phyloP scores from a whole-genome alignment of 306 rosid species.

The Aeschynomene evenia region DNA sequence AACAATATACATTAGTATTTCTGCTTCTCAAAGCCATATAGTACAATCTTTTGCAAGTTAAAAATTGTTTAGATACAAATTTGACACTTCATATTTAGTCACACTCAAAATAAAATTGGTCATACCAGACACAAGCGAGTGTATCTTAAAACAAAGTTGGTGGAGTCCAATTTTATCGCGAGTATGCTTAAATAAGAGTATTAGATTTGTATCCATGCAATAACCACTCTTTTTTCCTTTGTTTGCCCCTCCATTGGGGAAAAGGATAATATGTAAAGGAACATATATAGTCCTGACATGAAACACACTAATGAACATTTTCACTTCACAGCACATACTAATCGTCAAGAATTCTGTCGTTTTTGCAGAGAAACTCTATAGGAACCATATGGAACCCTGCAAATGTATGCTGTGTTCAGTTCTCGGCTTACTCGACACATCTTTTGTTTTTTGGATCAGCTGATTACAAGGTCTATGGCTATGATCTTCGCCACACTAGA shows the following conservation, averaged over 20 bases:
- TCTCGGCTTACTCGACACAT: constrained; percentile 70
- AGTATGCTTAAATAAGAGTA: background rate
- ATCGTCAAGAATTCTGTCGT: constrained; percentile 21
- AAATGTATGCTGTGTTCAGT: constrained; percentile 93
- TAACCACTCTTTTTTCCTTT: background rate
- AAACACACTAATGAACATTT: constrained; percentile 1
- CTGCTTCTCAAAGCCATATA: background rate
- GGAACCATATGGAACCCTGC: constrained; percentile 70
- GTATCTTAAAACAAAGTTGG: background rate
- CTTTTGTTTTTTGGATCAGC: constrained; percentile 81
- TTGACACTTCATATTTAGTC: background rate
- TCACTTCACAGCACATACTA: background rate
- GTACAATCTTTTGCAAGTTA: background rate
- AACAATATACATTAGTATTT: background rate
- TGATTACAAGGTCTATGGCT: constrained; percentile 81
- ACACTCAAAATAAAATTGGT: background rate
- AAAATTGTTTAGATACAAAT: background rate
- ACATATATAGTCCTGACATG: constrained; percentile 1
- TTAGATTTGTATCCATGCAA: background rate
- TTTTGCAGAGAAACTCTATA: constrained; percentile 64
- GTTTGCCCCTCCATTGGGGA: background rate
- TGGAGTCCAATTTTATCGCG: background rate
- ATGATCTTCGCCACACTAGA: constrained; percentile 77
- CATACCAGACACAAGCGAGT: background rate
- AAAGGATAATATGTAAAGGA: constrained; percentile 15